Evolutionary conservation across 169 alveolate species (phyloP).

Genomic region (Eimeria falciformis): DNA sequence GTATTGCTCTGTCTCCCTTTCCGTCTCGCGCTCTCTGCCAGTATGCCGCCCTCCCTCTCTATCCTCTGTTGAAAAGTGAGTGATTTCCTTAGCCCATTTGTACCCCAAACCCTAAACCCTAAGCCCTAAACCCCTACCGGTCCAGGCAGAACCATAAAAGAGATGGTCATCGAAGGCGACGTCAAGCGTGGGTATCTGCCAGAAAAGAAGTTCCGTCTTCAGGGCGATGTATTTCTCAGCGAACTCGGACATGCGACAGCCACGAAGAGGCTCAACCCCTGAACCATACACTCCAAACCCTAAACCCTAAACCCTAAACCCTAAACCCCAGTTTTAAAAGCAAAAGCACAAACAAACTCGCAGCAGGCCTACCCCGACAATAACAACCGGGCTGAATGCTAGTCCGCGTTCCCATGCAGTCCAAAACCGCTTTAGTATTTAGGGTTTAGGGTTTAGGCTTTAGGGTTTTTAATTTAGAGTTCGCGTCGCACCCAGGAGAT

Average conservation of each 20-base stretch:
- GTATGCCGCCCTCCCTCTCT: too few species aligned
- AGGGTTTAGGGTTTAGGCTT: not conserved
- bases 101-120: constrained; percentile 4
- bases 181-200: constrained; percentile 70
- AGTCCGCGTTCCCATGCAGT: too few species aligned
- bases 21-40: not conserved
- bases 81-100: too few species aligned
- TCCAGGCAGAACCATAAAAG: constrained; percentile 63
- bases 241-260: constrained; percentile 42
- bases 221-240: constrained; percentile 69
- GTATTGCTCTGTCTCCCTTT: too few species aligned
- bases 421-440: not conserved
- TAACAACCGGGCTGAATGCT: too few species aligned
- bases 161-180: constrained; percentile 60
- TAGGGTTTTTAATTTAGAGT: not conserved
- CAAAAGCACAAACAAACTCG: too few species aligned
- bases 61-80: too few species aligned
- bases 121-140: constrained; percentile 14
- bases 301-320: not conserved
- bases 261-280: constrained; percentile 58
- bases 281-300: not conserved
- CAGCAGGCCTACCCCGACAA: too few species aligned
- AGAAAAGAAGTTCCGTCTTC: constrained; percentile 48
- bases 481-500: constrained; percentile 62
- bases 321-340: not conserved